Base-by-base conservation (phyloP, 139 green algal species). In the Microglena sp. region DNA sequence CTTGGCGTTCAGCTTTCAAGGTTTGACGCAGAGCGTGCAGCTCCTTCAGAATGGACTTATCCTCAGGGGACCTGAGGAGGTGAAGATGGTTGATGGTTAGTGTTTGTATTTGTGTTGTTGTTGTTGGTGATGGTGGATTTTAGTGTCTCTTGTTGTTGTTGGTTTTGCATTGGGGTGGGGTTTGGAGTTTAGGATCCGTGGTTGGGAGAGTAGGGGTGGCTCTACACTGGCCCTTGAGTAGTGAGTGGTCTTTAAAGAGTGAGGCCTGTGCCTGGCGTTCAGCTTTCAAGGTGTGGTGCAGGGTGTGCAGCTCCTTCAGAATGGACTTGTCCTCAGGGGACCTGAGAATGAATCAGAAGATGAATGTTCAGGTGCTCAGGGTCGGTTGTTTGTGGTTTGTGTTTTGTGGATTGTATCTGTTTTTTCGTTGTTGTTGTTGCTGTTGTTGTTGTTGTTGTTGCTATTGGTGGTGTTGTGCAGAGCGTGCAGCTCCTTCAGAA, bases 31-130 rank as follows among this genome's bases (percentile, higher is more conserved):
- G 27, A 15, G 50, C 31, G 15, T 45, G 21, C 29, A 82, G 40
- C 71, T 85, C 78, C 3, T 46, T 27, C 7, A 59, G 65, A 3
- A 80, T 57, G 3, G 54, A 33, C 7, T 28, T 27, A 67, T 79
- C 76, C 11, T 62, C 46, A 24, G 67, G 68, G 11, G 64, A 67
- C 40, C 72, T 79, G 62, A 36, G 54, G 46, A 27, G 40, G 15
- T 18, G 40, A 50, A 18, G 40, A 11, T 11, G 40, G 54, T 4
- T 35, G n/a, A n/a, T n/a, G n/a, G n/a, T n/a, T n/a, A n/a, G n/a
- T n/a, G n/a, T n/a, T n/a, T n/a, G n/a, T n/a, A n/a, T n/a, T n/a
- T n/a, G n/a, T n/a, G n/a, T n/a, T n/a, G n/a, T n/a, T n/a, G n/a
- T n/a, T n/a, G n/a, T n/a, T n/a, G n/a, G n/a, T n/a, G n/a, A n/a